Conservation (phyloP, 441 rosid species). For the Syzygium syzygioides region DNA sequence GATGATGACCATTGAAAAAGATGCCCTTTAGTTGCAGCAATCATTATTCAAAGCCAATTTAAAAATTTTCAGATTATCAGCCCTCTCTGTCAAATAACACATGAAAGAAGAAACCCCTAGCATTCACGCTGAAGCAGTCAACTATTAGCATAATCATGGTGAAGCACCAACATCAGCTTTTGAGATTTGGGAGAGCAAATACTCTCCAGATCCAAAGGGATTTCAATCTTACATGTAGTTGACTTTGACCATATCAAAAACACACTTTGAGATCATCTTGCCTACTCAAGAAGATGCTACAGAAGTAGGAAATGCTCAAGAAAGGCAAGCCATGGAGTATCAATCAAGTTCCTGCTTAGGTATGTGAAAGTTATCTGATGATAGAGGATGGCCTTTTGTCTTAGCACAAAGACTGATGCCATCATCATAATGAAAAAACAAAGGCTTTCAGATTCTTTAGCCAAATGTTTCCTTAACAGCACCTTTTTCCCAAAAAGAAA, state of each 20-base stretch:
- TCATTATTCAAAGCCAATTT: background rate
- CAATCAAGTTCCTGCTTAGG: background rate
- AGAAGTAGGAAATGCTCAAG: background rate
- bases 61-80: background rate
- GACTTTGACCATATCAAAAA: background rate
- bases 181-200: background rate
- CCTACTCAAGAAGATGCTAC: background rate
- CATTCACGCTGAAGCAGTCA: background rate
- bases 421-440: background rate
- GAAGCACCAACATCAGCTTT: background rate
- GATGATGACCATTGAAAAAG: slow-evolving; percentile 1
- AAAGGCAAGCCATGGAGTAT: background rate
- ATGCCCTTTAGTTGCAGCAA: background rate
- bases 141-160: background rate
- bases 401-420: background rate
- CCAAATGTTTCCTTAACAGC: background rate
- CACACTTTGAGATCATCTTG: background rate
- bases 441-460: background rate
- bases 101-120: background rate
- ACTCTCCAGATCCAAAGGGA: background rate
- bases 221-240: background rate
- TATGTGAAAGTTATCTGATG: background rate
- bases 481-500: background rate
- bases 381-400: background rate
- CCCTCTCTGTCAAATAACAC: background rate